These are phyloP conservation scores for Ogataea degrootiae DNA, from an alignment of 805 yeast genomes.

Conservation along the genomic window DNA sequence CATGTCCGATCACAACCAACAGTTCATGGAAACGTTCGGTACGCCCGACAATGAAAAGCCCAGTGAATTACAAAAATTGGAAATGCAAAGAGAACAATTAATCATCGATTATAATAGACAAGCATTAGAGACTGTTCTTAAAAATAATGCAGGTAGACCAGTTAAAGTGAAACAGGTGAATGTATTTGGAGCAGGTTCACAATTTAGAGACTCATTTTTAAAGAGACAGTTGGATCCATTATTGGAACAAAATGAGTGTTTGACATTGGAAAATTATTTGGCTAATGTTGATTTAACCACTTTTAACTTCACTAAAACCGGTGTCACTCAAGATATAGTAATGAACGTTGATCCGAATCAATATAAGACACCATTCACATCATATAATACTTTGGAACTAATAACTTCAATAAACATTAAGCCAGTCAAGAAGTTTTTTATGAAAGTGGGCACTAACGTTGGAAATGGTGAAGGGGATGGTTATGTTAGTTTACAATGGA, in stretches of 20 bases:
- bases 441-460: constrained; percentile 91
- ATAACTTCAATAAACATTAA: constrained; percentile 27
- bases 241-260: constrained; percentile 25
- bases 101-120: constrained; percentile 25
- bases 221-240: constrained; percentile 44
- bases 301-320: constrained; percentile 38
- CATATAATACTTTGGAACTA: constrained; percentile 23
- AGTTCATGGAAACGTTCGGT: constrained; percentile 21
- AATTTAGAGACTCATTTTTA: constrained; percentile 43
- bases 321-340: constrained; percentile 38
- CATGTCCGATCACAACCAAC: constrained; percentile 16
- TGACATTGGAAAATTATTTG: constrained; percentile 39
- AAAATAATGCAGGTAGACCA: constrained; percentile 34
- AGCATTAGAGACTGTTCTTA: constrained; percentile 25
- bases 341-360: constrained; percentile 27
- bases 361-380: constrained; percentile 12
- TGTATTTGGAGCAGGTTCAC: constrained; percentile 40
- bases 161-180: constrained; percentile 41
- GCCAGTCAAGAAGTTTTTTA: constrained; percentile 68
- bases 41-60: not conserved
- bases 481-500: constrained; percentile 67
- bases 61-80: constrained; percentile 15
- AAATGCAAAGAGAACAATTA: constrained; percentile 25
- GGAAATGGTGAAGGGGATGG: constrained; percentile 98
- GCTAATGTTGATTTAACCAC: constrained; percentile 39